These are phyloP conservation scores for Fusarium nurragi DNA, from an alignment of 2,329 filamentous ascomycete species.

Conservation along the genomic window DNA sequence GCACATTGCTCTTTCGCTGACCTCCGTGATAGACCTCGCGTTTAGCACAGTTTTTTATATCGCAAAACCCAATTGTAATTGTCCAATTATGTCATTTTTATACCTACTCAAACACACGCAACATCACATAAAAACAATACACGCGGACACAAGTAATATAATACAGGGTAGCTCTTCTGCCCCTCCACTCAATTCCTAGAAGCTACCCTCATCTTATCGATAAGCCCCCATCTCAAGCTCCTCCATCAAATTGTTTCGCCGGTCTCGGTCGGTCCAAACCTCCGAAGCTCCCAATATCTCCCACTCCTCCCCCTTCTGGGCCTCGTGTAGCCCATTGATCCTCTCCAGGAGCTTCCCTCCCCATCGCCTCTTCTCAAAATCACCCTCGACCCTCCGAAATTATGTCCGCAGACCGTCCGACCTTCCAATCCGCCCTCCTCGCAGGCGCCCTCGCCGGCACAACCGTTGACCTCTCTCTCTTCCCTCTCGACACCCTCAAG, in stretches of 20 bases:
- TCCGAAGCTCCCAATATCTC: conserved; percentile 25
- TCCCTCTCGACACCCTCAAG: conserved; percentile 98
- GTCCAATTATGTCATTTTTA: neutral
- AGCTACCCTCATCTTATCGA: conserved; percentile 38
- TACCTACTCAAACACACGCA: neutral
- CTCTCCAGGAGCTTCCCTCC: neutral
- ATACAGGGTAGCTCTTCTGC: conserved; percentile 27
- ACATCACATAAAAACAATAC: no score
- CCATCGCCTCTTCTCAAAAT: neutral
- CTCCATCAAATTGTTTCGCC: conserved; percentile 35
- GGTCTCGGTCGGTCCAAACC: conserved; percentile 39
- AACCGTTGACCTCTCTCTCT: conserved; percentile 95
- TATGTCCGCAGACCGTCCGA: conserved; percentile 43
- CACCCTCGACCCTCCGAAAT: neutral
- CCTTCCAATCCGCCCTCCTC: conserved; percentile 71
- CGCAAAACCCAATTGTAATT: no score
- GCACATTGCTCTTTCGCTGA: no score
- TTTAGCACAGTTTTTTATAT: no score
- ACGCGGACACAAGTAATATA: neutral
- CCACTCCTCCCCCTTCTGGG: conserved; percentile 6
- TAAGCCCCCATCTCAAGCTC: conserved; percentile 30
- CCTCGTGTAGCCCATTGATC: conserved; percentile 9
- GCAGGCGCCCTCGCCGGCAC: conserved; percentile 93
- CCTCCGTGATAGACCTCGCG: no score
- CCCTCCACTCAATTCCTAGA: neutral